phyloP scores from a whole-genome alignment of 2,329 filamentous ascomycete species.

The Fusarium sp. region DNA sequence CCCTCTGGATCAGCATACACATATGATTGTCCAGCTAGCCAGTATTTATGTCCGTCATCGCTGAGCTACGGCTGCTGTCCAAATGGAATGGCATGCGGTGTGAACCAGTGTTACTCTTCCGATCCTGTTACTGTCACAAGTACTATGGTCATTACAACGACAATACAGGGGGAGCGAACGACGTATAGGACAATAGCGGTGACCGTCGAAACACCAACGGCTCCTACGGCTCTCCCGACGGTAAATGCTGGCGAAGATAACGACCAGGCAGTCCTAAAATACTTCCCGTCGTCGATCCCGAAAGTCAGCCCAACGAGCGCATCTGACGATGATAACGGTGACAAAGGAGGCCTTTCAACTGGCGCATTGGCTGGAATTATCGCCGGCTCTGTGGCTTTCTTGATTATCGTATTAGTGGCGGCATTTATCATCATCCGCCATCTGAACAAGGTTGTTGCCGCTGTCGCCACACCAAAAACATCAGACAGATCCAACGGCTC shows the following conservation, averaged over 20 bases:
- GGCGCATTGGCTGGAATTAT: constrained; percentile 63
- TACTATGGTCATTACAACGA: constrained; percentile 57
- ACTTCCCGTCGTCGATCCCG: constrained; percentile 54
- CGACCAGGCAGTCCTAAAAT: constrained; percentile 52
- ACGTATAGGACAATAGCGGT: constrained; percentile 53
- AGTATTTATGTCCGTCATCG: constrained; percentile 60
- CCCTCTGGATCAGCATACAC: constrained; percentile 54
- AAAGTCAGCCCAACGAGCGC: constrained; percentile 49
- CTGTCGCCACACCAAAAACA: constrained; percentile 49
- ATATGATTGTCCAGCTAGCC: constrained; percentile 55
- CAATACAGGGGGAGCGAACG: constrained; percentile 49
- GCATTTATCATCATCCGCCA: constrained; percentile 61
- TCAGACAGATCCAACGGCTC: constrained; percentile 44
- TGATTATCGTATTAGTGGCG: constrained; percentile 58
- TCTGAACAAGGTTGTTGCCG: constrained; percentile 57
- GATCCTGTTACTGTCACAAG: constrained; percentile 56
- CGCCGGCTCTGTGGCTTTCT: constrained; percentile 58
- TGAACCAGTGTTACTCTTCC: constrained; percentile 59
- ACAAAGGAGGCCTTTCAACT: constrained; percentile 49
- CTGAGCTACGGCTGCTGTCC: constrained; percentile 64
- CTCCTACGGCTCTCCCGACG: constrained; percentile 44
- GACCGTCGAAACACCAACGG: constrained; percentile 52
- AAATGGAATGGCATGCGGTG: constrained; percentile 59
- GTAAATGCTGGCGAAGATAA: constrained; percentile 35
- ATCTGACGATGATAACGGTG: constrained; percentile 35